Conservation (phyloP, 2,329 filamentous ascomycete species). For the Pyrenophora seminiperda region DNA sequence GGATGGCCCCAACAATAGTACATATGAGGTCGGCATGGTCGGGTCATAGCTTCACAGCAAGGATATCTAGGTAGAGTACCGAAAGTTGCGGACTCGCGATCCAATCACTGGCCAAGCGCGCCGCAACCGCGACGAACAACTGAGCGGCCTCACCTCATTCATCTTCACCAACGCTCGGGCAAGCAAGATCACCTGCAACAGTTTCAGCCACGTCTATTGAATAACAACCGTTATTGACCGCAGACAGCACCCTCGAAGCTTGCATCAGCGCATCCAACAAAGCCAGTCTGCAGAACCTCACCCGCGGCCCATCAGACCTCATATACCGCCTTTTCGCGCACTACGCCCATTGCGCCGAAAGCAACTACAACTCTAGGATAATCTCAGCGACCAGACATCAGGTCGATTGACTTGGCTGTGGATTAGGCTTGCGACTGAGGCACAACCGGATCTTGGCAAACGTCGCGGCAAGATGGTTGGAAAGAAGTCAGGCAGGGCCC, state of each 20-base stretch:
- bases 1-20: background rate
- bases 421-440: slow-evolving; percentile 15
- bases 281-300: background rate
- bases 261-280: background rate
- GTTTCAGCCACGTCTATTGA: background rate
- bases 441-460: background rate
- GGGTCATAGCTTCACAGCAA: slow-evolving; percentile 12
- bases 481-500: slow-evolving; percentile 68
- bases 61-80: slow-evolving; percentile 15
- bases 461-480: slow-evolving; percentile 60
- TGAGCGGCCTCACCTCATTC: slow-evolving; percentile 4
- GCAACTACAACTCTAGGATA: background rate
- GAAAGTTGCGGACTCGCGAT: slow-evolving; percentile 21
- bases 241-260: background rate
- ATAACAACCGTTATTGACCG: no score
- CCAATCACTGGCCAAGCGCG: slow-evolving; percentile 23
- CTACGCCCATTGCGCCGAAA: background rate
- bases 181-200: background rate
- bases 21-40: background rate
- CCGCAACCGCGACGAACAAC: slow-evolving; percentile 19
- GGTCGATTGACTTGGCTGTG: slow-evolving; percentile 17
- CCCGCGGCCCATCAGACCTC: background rate
- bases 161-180: slow-evolving; percentile 5
- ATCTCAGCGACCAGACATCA: slow-evolving; percentile 1
- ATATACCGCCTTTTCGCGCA: slow-evolving; percentile 12